These are phyloP conservation scores for Aspergillus affinis DNA, from an alignment of 495 filamentous ascomycete species.

Conservation along the genomic window DNA sequence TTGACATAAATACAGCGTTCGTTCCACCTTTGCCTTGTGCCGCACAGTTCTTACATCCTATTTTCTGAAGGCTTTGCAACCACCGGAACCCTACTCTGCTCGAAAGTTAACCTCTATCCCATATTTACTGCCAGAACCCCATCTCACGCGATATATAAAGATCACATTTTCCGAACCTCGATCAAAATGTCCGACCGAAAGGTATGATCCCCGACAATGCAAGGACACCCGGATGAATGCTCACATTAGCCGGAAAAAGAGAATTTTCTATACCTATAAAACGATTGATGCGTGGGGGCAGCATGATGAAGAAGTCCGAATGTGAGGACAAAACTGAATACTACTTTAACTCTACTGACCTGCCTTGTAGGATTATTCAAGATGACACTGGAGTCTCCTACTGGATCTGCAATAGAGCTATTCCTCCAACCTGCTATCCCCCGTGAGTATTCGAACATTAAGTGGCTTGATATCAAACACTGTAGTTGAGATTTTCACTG, in stretches of 20 bases:
- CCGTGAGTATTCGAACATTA: conserved; percentile 3
- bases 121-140: too few relatives aligned
- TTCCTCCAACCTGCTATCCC: conserved; percentile 10
- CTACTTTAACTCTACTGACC: not conserved
- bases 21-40: too few relatives aligned
- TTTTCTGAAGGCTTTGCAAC: too few relatives aligned
- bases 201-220: too few relatives aligned
- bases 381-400: not conserved
- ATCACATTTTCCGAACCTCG: too few relatives aligned
- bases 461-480: not conserved
- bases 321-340: not conserved
- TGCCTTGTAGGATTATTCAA: conserved; percentile 2
- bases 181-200: too few relatives aligned
- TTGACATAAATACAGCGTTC: too few relatives aligned
- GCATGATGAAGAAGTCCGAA: not conserved
- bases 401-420: conserved; percentile 6
- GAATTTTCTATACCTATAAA: conserved; percentile 7
- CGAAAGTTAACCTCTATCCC: too few relatives aligned
- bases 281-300: not conserved
- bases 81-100: too few relatives aligned
- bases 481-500: not conserved
- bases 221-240: too few relatives aligned
- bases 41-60: too few relatives aligned
- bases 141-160: too few relatives aligned
- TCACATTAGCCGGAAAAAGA: not conserved